Evolutionary conservation across 2,329 filamentous ascomycete species (phyloP).

Genomic region (Colletotrichum tofieldiae): DNA sequence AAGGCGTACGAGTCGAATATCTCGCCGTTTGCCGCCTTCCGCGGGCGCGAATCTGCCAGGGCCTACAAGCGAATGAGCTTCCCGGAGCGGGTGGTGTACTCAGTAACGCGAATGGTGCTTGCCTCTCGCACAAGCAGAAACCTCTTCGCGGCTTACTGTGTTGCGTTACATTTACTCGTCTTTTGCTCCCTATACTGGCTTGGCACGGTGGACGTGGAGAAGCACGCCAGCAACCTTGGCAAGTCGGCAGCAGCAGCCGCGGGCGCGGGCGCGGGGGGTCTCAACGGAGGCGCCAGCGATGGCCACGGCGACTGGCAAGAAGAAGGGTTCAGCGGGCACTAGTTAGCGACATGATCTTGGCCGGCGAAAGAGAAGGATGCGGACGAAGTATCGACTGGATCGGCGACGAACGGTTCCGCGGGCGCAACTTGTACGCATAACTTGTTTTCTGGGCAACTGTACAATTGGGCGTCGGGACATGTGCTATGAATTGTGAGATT

Average conservation of each 20-base stretch:
- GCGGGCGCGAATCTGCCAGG: constrained; percentile 91
- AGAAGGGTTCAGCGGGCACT: constrained; percentile 69
- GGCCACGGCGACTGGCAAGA: constrained; percentile 74
- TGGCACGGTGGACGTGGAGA: constrained; percentile 77
- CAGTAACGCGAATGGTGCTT: constrained; percentile 90
- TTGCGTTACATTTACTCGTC: constrained; percentile 89
- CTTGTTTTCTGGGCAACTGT: constrained; percentile 21
- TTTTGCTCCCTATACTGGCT: constrained; percentile 91
- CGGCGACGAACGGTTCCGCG: not conserved
- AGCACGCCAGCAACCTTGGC: constrained; percentile 72
- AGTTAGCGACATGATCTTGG: constrained; percentile 14
- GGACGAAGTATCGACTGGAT: not conserved
- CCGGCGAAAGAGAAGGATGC: not conserved
- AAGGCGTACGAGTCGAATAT: constrained; percentile 96
- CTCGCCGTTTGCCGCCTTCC: constrained; percentile 95
- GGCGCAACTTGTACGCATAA: constrained; percentile 11
- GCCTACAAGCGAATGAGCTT: constrained; percentile 95
- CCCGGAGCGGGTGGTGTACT: constrained; percentile 91
- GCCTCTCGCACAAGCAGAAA: constrained; percentile 93
- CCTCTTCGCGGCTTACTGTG: constrained; percentile 92
- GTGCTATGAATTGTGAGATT: constrained; percentile 26
- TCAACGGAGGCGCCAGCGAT: constrained; percentile 48
- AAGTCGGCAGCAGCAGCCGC: constrained; percentile 61
- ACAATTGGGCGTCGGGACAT: constrained; percentile 27
- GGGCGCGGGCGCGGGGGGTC: constrained; percentile 52